phyloP scores from a whole-genome alignment of 23 red algal genomes.

The Gracilaria domingensis region DNA sequence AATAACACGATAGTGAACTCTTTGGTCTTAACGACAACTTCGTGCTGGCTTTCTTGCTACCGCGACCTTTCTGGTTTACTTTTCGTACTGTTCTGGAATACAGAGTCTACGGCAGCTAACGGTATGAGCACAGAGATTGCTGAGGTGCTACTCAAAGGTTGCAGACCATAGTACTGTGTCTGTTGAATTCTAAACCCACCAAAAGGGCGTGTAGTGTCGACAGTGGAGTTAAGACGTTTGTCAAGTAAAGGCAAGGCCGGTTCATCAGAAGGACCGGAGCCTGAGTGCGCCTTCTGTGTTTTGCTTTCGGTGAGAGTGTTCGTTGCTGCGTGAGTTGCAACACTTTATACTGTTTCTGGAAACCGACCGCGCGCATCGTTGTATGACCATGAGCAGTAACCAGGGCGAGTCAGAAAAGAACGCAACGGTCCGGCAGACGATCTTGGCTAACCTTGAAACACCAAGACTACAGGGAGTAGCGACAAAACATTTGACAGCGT shows the following conservation, averaged over 20 bases:
- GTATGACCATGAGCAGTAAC: constrained; percentile 14
- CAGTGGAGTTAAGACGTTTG: no score
- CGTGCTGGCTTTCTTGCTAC: no score
- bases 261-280: background rate
- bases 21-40: no score
- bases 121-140: no score
- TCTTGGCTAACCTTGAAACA: constrained; percentile 19
- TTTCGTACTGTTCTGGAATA: no score
- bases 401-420: background rate
- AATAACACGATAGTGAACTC: no score
- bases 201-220: no score
- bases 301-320: background rate
- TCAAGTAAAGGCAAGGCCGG: background rate
- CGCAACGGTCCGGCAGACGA: constrained; percentile 15
- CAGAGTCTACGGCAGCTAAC: no score
- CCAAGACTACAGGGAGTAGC: constrained; percentile 25
- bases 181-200: no score
- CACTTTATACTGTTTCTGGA: background rate
- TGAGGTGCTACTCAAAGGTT: no score
- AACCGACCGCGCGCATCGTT: background rate
- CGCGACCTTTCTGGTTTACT: no score
- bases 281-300: background rate
- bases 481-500: constrained; percentile 45
- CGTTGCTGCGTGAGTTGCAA: constrained; percentile 15
- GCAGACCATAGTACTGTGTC: no score